Percentiles rank a stretch among this genome's conserved stretches.
Evolutionary conservation across 805 yeast species (phyloP).

Genomic region (Metschnikowia matae): DNA sequence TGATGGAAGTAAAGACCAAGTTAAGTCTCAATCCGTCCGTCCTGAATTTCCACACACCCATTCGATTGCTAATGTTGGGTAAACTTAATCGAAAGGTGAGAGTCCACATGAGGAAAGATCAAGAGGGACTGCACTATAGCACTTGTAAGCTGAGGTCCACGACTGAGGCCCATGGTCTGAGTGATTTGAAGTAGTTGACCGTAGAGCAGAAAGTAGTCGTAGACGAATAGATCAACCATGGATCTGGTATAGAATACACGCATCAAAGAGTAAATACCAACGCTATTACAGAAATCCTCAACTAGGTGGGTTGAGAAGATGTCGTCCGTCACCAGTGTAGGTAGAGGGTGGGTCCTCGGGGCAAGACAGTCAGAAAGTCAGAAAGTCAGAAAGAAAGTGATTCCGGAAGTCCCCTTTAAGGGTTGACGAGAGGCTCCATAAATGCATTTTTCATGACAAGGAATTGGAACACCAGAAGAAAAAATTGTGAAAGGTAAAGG

Average conservation of each 20-base stretch:
- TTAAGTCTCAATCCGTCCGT: neutral
- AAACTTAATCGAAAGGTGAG: too few species aligned
- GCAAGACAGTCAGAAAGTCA: too few species aligned
- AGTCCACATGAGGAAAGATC: neutral
- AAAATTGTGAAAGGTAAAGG: too few species aligned
- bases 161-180: neutral
- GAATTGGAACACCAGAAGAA: too few species aligned
- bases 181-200: neutral
- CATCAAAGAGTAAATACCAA: neutral
- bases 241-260: neutral
- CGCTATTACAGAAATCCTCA: too few species aligned
- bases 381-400: too few species aligned
- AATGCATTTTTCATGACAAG: too few species aligned
- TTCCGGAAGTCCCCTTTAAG: too few species aligned
- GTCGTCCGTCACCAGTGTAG: too few species aligned
- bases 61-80: neutral
- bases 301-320: too few species aligned
- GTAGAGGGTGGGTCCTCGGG: too few species aligned
- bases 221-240: neutral
- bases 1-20: neutral
- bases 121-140: neutral
- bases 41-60: neutral
- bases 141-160: neutral
- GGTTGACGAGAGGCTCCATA: too few species aligned
- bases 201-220: neutral